Conservation (phyloP, 2,329 filamentous ascomycete species). For the Pseudogymnoascus sp. region DNA sequence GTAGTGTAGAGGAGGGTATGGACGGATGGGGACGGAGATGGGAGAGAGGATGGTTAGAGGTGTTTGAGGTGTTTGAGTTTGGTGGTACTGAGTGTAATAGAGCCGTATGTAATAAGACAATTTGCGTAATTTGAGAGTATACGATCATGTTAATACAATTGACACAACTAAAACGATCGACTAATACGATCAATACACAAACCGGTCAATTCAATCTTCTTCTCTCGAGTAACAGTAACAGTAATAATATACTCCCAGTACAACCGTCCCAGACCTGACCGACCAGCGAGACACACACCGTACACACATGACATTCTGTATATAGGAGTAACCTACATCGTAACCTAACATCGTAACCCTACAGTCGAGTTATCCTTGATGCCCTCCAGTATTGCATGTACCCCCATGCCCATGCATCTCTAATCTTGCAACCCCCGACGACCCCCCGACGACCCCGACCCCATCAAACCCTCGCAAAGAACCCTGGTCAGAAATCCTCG, state of each 20-base stretch:
- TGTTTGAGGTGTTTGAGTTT: not conserved
- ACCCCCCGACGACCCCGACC: not conserved
- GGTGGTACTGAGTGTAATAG: not conserved
- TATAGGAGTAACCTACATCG: not conserved
- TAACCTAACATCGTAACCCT: too few relatives aligned
- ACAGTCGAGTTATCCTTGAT: not conserved
- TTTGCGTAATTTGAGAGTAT: not conserved
- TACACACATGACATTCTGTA: not conserved
- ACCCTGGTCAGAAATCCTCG: not conserved
- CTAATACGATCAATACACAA: not conserved
- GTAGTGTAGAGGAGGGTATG: too few relatives aligned
- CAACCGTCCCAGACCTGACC: not conserved
- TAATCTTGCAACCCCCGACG: not conserved
- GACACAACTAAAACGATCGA: not conserved
- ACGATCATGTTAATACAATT: not conserved
- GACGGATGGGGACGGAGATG: not conserved
- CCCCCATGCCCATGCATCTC: not conserved
- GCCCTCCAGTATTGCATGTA: not conserved
- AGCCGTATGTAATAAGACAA: not conserved
- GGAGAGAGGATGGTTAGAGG: not conserved
- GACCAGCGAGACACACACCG: not conserved
- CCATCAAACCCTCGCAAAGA: not conserved
- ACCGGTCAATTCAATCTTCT: not conserved
- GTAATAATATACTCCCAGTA: not conserved
- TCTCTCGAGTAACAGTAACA: too few relatives aligned